Evolutionary conservation across 495 filamentous ascomycete species (phyloP), one percentile per base, ranked within the genome.

Genomic region (Cudoniella acicularis): DNA sequence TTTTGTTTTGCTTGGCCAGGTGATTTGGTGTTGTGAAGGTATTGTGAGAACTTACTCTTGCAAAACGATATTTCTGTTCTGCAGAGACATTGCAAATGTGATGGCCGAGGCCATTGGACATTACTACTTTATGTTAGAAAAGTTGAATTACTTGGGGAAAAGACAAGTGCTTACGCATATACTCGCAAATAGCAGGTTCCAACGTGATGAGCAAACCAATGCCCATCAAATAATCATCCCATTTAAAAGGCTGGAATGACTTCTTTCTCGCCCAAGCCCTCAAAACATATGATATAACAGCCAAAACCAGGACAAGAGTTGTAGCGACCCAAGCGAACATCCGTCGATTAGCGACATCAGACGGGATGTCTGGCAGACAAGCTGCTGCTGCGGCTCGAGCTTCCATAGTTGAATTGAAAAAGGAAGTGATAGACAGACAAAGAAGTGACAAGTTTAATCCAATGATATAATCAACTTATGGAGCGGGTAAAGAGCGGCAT

Each of bases 171-270:
- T 30, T 53, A 53, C 50, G 27, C 16, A 53, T n/a, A 25, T 40
- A 53, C 21, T 40, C 24, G 21, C 48, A 51, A 26, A 51, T 51
- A 2, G 50, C 25, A 30, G 50, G 50, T 41, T 36, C 26, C 2
- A 36, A 18, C 2, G 24, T 53, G 9, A 53, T 36, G 50, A 40
- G 22, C 9, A 53, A 23, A 30, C 24, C 50, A 53, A 41, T n/a
- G 24, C 23, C 23, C 50, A 53, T 53, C 24, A 53, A 18, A 21
- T 25, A 53, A 25, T 53, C 50, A 18, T 53, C 50, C 13, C 10
- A 17, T 18, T 30, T 36, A 6, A 36, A 23, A 3, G 4, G n/a
- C 25, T 53, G 50, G 25, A 11, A 36, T 20, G 50, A 30, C 26
- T 41, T 30, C 17, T 40, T 53, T 41, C 26, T 30, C 20, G 50